phyloP scores from a whole-genome alignment of 2,329 filamentous ascomycete species.

The Xylariaceae sp. region DNA sequence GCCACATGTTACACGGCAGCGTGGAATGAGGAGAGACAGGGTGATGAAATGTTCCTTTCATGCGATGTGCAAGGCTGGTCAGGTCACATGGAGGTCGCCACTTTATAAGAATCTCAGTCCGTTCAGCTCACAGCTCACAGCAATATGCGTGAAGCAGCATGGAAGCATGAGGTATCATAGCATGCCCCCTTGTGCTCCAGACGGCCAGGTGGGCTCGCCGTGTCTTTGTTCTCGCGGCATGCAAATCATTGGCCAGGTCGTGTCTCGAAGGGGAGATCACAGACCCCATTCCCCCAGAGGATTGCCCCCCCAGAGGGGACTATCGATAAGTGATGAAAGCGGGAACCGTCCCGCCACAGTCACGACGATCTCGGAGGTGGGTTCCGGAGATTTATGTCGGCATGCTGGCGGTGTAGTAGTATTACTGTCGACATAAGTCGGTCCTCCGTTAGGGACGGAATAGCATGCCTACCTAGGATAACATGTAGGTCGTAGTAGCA shows the following conservation, averaged over 20 bases:
- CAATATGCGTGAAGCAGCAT: too few relatives aligned
- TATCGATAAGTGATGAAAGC: neutral
- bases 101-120: too few relatives aligned
- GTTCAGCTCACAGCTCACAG: neutral
- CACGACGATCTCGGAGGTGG: slow-evolving; percentile 2
- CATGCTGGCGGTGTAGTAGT: slow-evolving; percentile 13
- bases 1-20: slow-evolving; percentile 14
- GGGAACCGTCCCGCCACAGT: slow-evolving; percentile 1
- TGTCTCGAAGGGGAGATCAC: neutral
- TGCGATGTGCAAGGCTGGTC: slow-evolving; percentile 1
- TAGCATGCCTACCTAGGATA: too few relatives aligned
- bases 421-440: neutral
- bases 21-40: slow-evolving; percentile 2
- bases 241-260: neutral
- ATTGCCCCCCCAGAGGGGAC: neutral
- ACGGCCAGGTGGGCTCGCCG: neutral
- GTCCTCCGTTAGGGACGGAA: neutral
- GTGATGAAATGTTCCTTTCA: slow-evolving; percentile 10
- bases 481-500: too few relatives aligned
- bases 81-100: neutral
- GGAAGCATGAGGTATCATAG: too few relatives aligned
- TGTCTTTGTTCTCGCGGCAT: neutral
- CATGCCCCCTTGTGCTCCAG: neutral
- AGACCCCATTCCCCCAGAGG: neutral
- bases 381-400: slow-evolving; percentile 2